Percentiles rank a stretch among this genome's conserved stretches.
Conservation (phyloP, 2,329 filamentous ascomycete genomes). For the Cladosporium sp. region DNA sequence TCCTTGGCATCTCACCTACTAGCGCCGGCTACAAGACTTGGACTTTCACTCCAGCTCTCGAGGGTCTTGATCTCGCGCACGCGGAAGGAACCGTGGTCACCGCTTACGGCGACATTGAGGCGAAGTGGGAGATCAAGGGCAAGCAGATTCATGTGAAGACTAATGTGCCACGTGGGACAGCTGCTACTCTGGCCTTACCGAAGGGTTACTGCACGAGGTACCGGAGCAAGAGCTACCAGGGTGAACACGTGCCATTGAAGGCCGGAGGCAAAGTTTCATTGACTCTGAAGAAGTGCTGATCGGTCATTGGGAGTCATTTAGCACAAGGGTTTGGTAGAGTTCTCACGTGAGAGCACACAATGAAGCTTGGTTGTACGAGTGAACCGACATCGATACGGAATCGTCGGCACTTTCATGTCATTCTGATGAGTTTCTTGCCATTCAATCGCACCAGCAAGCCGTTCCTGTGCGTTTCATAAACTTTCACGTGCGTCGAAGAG, state of each 20-base stretch:
- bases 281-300: background rate
- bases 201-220: slow-evolving; percentile 12
- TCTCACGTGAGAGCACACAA: background rate
- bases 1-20: slow-evolving; percentile 33
- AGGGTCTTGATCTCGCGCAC: slow-evolving; percentile 33
- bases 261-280: background rate
- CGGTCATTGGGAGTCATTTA: background rate
- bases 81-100: slow-evolving; percentile 35
- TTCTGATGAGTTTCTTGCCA: background rate
- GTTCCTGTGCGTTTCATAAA: background rate
- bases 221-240: slow-evolving; percentile 1
- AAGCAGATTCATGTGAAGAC: slow-evolving; percentile 1
- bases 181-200: slow-evolving; percentile 8
- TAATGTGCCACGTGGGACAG: slow-evolving; percentile 3
- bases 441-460: background rate
- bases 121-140: slow-evolving; percentile 29
- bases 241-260: slow-evolving; percentile 1
- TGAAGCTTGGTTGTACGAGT: background rate
- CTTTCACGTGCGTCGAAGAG: background rate
- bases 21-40: slow-evolving; percentile 35
- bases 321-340: background rate
- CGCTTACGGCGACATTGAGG: slow-evolving; percentile 30
- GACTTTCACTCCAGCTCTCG: slow-evolving; percentile 34
- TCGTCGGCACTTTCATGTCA: background rate
- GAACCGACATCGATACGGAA: background rate